Evolutionary conservation across 2,329 filamentous ascomycete species (phyloP).

Genomic region (Ophiosphaerella herpotricha): DNA sequence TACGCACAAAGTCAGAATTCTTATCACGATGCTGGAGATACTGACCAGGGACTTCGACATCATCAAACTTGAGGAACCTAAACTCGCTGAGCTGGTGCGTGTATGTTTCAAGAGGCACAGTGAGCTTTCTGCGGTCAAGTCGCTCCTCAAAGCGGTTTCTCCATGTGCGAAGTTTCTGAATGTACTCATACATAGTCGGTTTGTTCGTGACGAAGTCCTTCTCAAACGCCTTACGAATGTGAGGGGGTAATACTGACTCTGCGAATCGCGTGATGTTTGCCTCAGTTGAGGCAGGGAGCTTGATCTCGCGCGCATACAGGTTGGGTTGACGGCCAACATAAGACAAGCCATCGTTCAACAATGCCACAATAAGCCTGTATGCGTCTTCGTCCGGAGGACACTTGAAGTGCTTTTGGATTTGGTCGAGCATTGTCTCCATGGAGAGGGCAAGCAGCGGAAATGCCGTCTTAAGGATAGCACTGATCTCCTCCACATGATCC

Average conservation of each 20-base stretch:
- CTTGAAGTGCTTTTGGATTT: conserved; percentile 99
- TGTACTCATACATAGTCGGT: conserved; percentile 98
- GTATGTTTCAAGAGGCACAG: conserved; percentile 78
- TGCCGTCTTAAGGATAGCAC: conserved; percentile 92
- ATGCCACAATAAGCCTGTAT: conserved; percentile 93
- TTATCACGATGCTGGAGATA: conserved; percentile 98
- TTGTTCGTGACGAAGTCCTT: conserved; percentile 95
- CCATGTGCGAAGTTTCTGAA: conserved; percentile 94
- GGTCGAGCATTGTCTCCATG: conserved; percentile 99
- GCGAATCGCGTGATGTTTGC: conserved; percentile 96
- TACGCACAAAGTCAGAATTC: conserved; percentile 97
- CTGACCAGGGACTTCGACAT: conserved; percentile 96
- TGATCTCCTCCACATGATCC: conserved; percentile 96
- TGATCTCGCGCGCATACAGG: conserved; percentile 87
- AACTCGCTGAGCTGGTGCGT: conserved; percentile 95
- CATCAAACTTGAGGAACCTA: conserved; percentile 96
- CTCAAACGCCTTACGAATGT: conserved; percentile 96
- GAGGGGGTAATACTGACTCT: conserved; percentile 89
- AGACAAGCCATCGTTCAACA: conserved; percentile 92
- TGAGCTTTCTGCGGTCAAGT: conserved; percentile 79
- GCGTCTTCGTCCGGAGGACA: conserved; percentile 98
- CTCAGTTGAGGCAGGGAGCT: conserved; percentile 87
- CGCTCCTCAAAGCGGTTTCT: conserved; percentile 98
- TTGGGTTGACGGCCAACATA: conserved; percentile 87
- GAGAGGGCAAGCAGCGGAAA: conserved; percentile 94